These are phyloP conservation scores for Ceratobasidium sp. DNA, from an alignment of 1,284 basidiomycete species.

Conservation along the genomic window DNA sequence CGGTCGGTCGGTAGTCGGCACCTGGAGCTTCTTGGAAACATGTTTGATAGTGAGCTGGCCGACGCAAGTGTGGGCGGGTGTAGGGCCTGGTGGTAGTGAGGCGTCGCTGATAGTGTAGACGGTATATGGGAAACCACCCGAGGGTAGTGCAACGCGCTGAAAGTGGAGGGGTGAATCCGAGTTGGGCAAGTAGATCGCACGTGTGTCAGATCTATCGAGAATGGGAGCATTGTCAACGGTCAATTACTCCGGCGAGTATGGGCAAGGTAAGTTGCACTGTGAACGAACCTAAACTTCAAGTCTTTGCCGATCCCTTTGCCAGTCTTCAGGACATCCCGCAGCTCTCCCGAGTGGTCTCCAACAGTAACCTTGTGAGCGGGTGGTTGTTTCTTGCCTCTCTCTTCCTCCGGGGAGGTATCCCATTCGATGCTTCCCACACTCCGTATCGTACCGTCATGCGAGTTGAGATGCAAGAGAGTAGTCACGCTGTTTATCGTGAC, in stretches of 20 bases:
- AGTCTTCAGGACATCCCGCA: constrained; percentile 14
- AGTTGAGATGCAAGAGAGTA: constrained; percentile 21
- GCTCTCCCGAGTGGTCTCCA: constrained; percentile 6
- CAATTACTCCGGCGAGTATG: not conserved
- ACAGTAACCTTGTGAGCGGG: not conserved
- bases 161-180: constrained; percentile 1
- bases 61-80: constrained; percentile 27
- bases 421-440: constrained; percentile 12
- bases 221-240: not conserved
- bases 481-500: constrained; percentile 25
- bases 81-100: constrained; percentile 21
- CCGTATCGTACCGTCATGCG: constrained; percentile 22
- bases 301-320: constrained; percentile 15
- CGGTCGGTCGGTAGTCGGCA: not conserved
- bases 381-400: not conserved
- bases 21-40: not conserved
- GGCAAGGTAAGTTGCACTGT: too few species aligned
- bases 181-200: constrained; percentile 16
- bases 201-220: constrained; percentile 9
- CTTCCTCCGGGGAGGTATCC: not conserved
- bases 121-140: constrained; percentile 29
- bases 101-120: constrained; percentile 30
- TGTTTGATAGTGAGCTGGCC: constrained; percentile 27
- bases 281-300: constrained; percentile 6
- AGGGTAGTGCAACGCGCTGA: constrained; percentile 24